A percentile compares a stretch with the other conserved stretches of the same genome.
These are phyloP conservation scores for Lachnellula occidentalis DNA, from an alignment of 2,329 filamentous ascomycete species.

Conservation along the genomic window DNA sequence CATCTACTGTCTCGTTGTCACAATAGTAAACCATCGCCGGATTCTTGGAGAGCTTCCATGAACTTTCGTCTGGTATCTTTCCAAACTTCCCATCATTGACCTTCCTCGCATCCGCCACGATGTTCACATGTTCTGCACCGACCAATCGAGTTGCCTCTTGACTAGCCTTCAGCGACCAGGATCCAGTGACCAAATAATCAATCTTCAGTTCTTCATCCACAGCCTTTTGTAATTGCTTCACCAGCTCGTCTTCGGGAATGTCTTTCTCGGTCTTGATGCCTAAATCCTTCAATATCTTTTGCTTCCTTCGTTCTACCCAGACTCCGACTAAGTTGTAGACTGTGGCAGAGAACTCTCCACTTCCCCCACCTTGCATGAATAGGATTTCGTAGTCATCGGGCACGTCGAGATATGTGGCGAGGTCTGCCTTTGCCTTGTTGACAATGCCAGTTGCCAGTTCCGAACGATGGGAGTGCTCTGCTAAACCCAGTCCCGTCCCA, in stretches of 20 bases:
- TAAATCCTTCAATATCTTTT: conserved; percentile 52
- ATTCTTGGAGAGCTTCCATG: conserved; percentile 67
- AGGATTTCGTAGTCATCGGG: conserved; percentile 82
- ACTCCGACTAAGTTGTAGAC: conserved; percentile 78
- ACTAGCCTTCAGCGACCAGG: conserved; percentile 84
- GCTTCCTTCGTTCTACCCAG: conserved; percentile 70
- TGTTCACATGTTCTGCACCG: conserved; percentile 73
- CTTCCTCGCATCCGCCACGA: conserved; percentile 64
- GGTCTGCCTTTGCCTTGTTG: conserved; percentile 68
- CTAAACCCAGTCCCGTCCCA: conserved; percentile 74
- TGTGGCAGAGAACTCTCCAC: conserved; percentile 76
- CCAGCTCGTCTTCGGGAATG: conserved; percentile 47
- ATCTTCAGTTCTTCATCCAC: conserved; percentile 68
- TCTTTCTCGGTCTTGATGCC: conserved; percentile 41
- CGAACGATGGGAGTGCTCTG: conserved; percentile 87
- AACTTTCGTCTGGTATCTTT: conserved; percentile 68
- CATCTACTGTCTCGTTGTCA: conserved; percentile 91
- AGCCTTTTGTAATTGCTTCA: conserved; percentile 55
- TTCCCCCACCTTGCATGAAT: conserved; percentile 84
- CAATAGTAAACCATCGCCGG: conserved; percentile 76
- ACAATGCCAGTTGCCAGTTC: conserved; percentile 73
- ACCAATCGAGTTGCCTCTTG: conserved; percentile 76
- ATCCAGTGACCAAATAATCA: conserved; percentile 85
- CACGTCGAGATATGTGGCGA: conserved; percentile 71
- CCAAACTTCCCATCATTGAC: conserved; percentile 78